Percentiles rank a stretch among this genome's conserved stretches.
phyloP scores from a whole-genome alignment of 2,329 filamentous ascomycete genomes.

The Nemania diffusa region DNA sequence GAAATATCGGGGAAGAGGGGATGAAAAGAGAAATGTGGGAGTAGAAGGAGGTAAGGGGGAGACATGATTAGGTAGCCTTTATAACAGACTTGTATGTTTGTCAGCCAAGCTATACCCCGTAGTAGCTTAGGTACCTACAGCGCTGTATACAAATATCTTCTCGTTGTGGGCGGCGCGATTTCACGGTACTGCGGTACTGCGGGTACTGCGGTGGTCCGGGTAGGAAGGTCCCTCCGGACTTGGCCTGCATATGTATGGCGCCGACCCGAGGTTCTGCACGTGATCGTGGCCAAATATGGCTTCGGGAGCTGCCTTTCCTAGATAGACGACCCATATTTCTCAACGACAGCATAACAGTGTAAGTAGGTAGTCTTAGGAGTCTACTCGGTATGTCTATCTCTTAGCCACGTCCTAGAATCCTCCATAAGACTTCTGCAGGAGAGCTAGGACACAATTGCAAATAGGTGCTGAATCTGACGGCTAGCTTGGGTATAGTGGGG shows the following conservation, averaged over 20 bases:
- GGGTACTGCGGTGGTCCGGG: constrained; percentile 7
- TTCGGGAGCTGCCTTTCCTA: constrained; percentile 31
- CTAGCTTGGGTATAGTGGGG: background rate
- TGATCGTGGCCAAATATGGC: background rate
- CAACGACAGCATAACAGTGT: background rate
- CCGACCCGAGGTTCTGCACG: constrained; percentile 23
- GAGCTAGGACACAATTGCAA: background rate
- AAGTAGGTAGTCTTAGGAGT: background rate
- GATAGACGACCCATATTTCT: constrained; percentile 20
- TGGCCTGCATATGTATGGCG: constrained; percentile 24
- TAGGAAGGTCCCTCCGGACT: constrained; percentile 19
- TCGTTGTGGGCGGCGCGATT: constrained; percentile 16
- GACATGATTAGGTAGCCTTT: background rate
- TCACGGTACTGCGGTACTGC: constrained; percentile 8
- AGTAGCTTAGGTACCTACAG: background rate
- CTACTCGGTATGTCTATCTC: no score
- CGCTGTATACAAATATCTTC: constrained; percentile 5
- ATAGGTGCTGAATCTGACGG: background rate
- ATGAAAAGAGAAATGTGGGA: constrained; percentile 2
- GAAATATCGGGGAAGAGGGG: background rate
- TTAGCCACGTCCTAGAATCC: background rate
- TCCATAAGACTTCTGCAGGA: background rate
- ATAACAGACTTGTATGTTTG: background rate
- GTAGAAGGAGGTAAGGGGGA: constrained; percentile 1
- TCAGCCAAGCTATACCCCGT: constrained; percentile 11